Conservation (phyloP, 306 rosid species). For the apple (Malus domestica) region ASM211411v1 NC_041803.1:15877001-15877500, state of each 20-base stretch:
- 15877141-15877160: not conserved
- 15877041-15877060: not conserved
- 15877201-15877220: not conserved
- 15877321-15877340: not conserved
- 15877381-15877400: not conserved
- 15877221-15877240: conserved; percentile 48
- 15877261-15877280: conserved; percentile 35
- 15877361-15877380: conserved; percentile 2
- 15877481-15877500: not conserved
- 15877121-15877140: not conserved
- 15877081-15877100: not conserved
- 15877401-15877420: conserved; percentile 2
- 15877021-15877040: not conserved
- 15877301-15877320: conserved; percentile 84
- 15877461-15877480: not conserved
- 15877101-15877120: not conserved
- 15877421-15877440: conserved; percentile 17
- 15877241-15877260: conserved; percentile 72
- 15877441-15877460: conserved; percentile 48
- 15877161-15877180: not conserved
- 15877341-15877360: conserved; percentile 6
- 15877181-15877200: not conserved
- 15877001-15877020: too few relatives aligned
- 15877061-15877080: not conserved
- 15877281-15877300: conserved; percentile 85